Conservation (phyloP, 768 basidiomycete genomes). For the Macrocybe gigantea region DNA sequence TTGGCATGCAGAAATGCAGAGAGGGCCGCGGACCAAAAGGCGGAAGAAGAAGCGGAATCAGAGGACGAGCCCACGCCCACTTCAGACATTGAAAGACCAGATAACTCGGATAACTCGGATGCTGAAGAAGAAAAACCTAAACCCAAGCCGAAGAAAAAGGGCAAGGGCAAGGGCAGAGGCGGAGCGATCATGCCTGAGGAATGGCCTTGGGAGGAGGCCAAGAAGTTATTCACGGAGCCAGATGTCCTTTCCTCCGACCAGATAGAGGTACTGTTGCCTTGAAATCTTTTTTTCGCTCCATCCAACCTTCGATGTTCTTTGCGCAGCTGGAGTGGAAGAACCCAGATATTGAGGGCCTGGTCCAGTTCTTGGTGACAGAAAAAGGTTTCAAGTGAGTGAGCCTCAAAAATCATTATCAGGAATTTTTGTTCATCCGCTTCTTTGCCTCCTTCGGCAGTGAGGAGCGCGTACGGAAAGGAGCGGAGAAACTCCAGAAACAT, state of each 20-base stretch:
- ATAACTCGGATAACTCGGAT: constrained; percentile 20
- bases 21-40: constrained; percentile 28
- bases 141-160: constrained; percentile 35
- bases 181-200: constrained; percentile 84
- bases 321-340: constrained; percentile 86
- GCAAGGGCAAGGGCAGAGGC: constrained; percentile 64
- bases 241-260: constrained; percentile 85
- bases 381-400: constrained; percentile 88
- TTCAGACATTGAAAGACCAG: constrained; percentile 39
- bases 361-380: constrained; percentile 88
- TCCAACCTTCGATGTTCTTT: background rate
- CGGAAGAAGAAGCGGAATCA: constrained; percentile 17
- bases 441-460: constrained; percentile 50
- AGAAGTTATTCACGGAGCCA: constrained; percentile 83
- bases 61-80: constrained; percentile 36
- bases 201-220: constrained; percentile 97
- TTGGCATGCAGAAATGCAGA: constrained; percentile 31
- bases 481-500: constrained; percentile 86
- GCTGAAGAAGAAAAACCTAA: constrained; percentile 23
- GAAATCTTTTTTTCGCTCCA: background rate
- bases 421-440: background rate
- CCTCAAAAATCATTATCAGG: constrained; percentile 2
- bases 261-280: constrained; percentile 55
- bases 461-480: constrained; percentile 93
- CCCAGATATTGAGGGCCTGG: constrained; percentile 89